Base-by-base conservation (phyloP, 164 flowering plant genomes). In the Chloranthus sessilifolius region DNA sequence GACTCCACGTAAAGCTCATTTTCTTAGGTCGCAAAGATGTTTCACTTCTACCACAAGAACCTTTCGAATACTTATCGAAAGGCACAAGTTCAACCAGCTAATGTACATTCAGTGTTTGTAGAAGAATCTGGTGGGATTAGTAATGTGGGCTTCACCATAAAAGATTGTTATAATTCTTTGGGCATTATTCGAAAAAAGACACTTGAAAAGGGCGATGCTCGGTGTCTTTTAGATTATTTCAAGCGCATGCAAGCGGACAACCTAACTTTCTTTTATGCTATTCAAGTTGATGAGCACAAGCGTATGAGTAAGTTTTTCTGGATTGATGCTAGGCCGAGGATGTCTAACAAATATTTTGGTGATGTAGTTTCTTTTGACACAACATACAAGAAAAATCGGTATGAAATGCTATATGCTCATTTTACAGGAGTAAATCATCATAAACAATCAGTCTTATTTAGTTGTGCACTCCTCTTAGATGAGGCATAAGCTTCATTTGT, bases 11-110 rank as follows among this genome's bases (percentile, higher is more conserved):
- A 40, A 52, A 52, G 45, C 40, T 5, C n/a, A 26, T 38, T 30
- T 52, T n/a, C 56, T 38, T 52, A 33, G 45, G 26, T 38, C 56
- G 17, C 56, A 52, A 2, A 24, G 33, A 15, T 17, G 24, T 14
- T 25, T 52, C 10, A 27, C 12, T 24, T 17, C 23, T 28, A 5
- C 24, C 16, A 29, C 45, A 4, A 22, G 39, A 43, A 43, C 19
- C 14, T n/a, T 44, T n/a, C 27, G 48, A 44, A 44, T 2, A 44
- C 27, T 19, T 26, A 9, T 24, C 29, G 6, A n/a, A n/a, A 25
- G 31, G n/a, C 31, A 25, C 12, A 9, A 25, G 48, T 25, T 44
- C 25, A 9, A 14, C 31, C 9, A 3, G 48, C 25, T 25, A 26
- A 44, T 44, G 16, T 10, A 8, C 7, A n/a, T 3, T n/a, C 48